These are phyloP conservation scores for Rhizopogon roseolus DNA, from an alignment of 768 basidiomycete species.

Conservation along the genomic window DNA sequence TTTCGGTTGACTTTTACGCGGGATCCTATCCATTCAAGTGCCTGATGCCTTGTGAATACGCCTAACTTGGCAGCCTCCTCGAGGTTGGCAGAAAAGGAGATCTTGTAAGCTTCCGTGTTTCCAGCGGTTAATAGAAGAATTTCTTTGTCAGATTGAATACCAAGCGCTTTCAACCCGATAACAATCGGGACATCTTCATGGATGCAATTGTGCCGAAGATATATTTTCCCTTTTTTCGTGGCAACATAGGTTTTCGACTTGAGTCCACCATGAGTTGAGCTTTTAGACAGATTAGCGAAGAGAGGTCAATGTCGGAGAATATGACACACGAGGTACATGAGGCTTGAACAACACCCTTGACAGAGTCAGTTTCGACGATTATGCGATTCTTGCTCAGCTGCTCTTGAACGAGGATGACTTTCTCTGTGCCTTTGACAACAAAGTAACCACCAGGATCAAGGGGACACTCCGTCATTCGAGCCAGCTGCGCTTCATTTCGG, in stretches of 20 bases:
- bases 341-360: slow-evolving; percentile 88
- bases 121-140: slow-evolving; percentile 93
- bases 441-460: slow-evolving; percentile 99
- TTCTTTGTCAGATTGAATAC: slow-evolving; percentile 96
- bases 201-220: slow-evolving; percentile 95
- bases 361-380: slow-evolving; percentile 91
- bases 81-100: slow-evolving; percentile 82
- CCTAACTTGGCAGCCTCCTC: slow-evolving; percentile 93
- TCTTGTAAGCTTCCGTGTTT: slow-evolving; percentile 82
- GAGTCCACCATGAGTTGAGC: slow-evolving; percentile 75
- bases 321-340: slow-evolving; percentile 88
- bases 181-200: slow-evolving; percentile 96
- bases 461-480: slow-evolving; percentile 95
- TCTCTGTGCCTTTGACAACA: slow-evolving; percentile 98
- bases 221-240: slow-evolving; percentile 92
- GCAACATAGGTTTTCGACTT: slow-evolving; percentile 98
- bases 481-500: slow-evolving; percentile 72
- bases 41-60: slow-evolving; percentile 89
- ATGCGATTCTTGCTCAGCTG: slow-evolving; percentile 99
- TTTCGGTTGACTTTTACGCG: slow-evolving; percentile 85
- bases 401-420: slow-evolving; percentile 98
- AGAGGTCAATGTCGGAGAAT: background rate
- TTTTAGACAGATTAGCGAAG: slow-evolving; percentile 22
- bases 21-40: slow-evolving; percentile 91
- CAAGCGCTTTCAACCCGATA: slow-evolving; percentile 93